Evolutionary conservation across 2,329 filamentous ascomycete species (phyloP), one percentile per base, ranked within the genome.

Genomic region (Boeremia exigua): DNA sequence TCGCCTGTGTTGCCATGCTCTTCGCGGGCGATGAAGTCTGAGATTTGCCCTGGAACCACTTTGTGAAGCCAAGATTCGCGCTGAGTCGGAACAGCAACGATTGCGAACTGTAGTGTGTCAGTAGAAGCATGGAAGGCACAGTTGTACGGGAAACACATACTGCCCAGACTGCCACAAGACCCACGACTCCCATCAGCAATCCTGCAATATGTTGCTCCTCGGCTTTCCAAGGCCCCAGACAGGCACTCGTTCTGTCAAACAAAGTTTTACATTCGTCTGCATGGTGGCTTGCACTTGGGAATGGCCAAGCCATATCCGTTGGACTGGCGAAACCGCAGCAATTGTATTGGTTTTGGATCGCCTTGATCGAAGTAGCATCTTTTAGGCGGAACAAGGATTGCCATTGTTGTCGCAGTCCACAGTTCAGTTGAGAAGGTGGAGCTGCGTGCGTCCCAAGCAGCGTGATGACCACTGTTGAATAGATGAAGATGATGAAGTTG

Each of bases 251-350:
- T 28, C 84, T 77, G 0, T 78, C 77, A 60, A 80, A 86, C 4
- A 78, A 72, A 40, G 77, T 69, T 4, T 75, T 61, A 65, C 87
- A 88, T 11, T 75, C 69, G 38, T 73, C 61, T 17, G 52, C 37
- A 37, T 66, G 58, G 39, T 72, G 45, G 46, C 65, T 61, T 47
- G 72, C 60, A 49, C 75, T 52, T 48, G 78, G 78, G 55, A 89
- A 90, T 0, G 88, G 89, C 78, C 82, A 90, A 0, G 84, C 82
- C 61, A 82, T 84, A 65, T 92, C 87, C 28, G 69, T 72, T 27
- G 84, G 68, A 4, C 78, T 81, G 51, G 80, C 80, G 30, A 90
- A 78, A 0, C 89, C 89, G 62, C 89, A 92, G 75, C 89, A 92
- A 7, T 82, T 69, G 29, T 90, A 81, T 0, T 80, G 71, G 67